Percentiles rank a stretch among this genome's conserved stretches.
Evolutionary conservation across 2,329 filamentous ascomycete species (phyloP).

Genomic region (Ophiostoma piceae): DNA sequence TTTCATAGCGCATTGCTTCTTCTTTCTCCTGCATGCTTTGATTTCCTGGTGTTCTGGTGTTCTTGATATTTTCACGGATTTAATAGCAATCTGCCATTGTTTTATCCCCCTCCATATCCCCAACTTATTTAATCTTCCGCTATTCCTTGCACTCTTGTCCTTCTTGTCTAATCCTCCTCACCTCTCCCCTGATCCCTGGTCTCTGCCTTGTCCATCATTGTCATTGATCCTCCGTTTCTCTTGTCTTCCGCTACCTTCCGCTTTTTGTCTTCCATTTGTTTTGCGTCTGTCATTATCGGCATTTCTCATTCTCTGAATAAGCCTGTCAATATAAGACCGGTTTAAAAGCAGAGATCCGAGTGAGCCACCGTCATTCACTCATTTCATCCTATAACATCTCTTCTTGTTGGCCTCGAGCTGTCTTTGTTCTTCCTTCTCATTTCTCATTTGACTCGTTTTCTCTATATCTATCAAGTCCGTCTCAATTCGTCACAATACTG

Average conservation of each 20-base stretch:
- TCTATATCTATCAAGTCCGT: not conserved
- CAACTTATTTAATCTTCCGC: slow-evolving; percentile 1
- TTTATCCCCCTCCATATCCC: not conserved
- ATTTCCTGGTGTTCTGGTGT: not conserved
- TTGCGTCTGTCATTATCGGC: not conserved
- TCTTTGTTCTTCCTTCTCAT: not conserved
- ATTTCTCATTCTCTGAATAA: not conserved
- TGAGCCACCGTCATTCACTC: not conserved
- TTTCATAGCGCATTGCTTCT: not conserved
- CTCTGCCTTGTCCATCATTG: slow-evolving; percentile 1
- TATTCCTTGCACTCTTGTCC: not conserved
- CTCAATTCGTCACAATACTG: not conserved
- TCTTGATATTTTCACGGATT: not conserved
- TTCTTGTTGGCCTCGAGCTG: not conserved
- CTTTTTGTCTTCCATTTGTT: not conserved
- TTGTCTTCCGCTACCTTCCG: not conserved
- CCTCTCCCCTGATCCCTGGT: not conserved
- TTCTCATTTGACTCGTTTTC: not conserved
- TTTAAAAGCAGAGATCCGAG: not conserved
- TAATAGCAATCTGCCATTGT: not conserved
- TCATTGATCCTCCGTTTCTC: not conserved
- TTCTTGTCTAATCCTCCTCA: slow-evolving; percentile 7
- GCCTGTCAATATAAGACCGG: not conserved
- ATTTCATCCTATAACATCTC: not conserved
- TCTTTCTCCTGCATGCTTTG: not conserved